Conservation (phyloP, 805 yeast genomes). For the Kluyveromyces starmeri region DNA sequence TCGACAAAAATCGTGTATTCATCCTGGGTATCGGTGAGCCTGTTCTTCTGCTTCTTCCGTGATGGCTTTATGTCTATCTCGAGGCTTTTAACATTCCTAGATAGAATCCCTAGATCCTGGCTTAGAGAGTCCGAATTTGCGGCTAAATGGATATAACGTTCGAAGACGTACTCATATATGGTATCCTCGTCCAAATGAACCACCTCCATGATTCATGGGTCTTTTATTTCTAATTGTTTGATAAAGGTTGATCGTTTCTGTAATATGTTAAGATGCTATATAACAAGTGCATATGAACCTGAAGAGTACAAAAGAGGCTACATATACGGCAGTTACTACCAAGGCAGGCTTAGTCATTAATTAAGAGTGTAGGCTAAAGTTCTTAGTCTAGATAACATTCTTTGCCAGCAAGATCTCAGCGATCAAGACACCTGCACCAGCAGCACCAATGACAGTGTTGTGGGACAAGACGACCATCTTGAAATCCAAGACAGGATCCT, state of each 20-base stretch:
- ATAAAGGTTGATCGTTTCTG: too few relatives aligned
- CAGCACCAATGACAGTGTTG: slow-evolving; percentile 97
- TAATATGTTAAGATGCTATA: too few relatives aligned
- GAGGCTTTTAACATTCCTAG: slow-evolving; percentile 8
- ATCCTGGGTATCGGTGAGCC: slow-evolving; percentile 6
- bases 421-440: slow-evolving; percentile 94
- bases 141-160: slow-evolving; percentile 21
- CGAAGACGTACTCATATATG: slow-evolving; percentile 27
- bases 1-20: slow-evolving; percentile 18
- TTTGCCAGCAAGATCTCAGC: slow-evolving; percentile 83
- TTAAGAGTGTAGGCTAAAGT: too few relatives aligned
- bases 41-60: slow-evolving; percentile 1
- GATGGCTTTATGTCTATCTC: slow-evolving; percentile 22
- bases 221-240: too few relatives aligned
- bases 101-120: slow-evolving; percentile 28
- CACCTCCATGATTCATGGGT: slow-evolving; percentile 2
- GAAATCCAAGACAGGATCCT: slow-evolving; percentile 85
- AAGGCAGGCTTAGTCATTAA: too few relatives aligned
- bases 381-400: slow-evolving; percentile 45
- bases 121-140: slow-evolving; percentile 13
- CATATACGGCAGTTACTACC: too few relatives aligned
- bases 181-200: slow-evolving; percentile 15
- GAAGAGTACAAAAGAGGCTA: too few relatives aligned
- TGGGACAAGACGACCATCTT: slow-evolving; percentile 97
- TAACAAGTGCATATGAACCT: too few relatives aligned